These are phyloP conservation scores for Trichophyton schoenleinii DNA, from an alignment of 2,329 filamentous ascomycete species.

Conservation along the genomic window DNA sequence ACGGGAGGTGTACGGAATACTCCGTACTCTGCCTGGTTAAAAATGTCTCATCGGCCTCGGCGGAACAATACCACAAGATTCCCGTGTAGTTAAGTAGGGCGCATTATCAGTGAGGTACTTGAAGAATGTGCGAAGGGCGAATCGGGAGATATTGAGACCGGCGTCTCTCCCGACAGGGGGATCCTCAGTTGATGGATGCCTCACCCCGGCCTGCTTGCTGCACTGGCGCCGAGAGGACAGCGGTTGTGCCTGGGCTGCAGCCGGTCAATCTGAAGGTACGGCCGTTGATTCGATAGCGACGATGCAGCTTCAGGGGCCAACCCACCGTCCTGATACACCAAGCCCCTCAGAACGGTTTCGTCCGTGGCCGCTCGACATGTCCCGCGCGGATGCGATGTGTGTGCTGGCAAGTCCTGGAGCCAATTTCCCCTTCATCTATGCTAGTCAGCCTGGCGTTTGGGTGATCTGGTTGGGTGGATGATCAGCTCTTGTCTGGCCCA, in stretches of 20 bases:
- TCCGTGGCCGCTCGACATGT: background rate
- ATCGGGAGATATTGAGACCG: no score
- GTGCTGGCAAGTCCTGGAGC: background rate
- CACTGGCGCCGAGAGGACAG: background rate
- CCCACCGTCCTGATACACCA: background rate
- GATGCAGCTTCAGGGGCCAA: background rate
- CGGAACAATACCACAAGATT: no score
- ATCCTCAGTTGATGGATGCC: no score
- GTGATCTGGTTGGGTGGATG: background rate
- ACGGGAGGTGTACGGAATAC: no score
- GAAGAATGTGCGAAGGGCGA: no score
- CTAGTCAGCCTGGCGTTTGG: background rate
- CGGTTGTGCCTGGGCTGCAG: background rate
- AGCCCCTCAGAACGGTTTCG: conserved; percentile 1
- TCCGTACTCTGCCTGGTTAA: no score
- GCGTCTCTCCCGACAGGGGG: no score
- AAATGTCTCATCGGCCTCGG: no score
- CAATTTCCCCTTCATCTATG: background rate
- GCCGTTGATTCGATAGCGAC: background rate
- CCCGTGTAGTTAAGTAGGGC: no score
- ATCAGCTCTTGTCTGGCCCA: background rate
- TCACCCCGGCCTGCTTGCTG: background rate
- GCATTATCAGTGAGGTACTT: no score
- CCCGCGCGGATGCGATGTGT: background rate
- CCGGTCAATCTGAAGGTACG: background rate